Evolutionary conservation across 2,329 filamentous ascomycete species (phyloP), one percentile per base, ranked within the genome.

Genomic region (Capronia epimyces): DNA sequence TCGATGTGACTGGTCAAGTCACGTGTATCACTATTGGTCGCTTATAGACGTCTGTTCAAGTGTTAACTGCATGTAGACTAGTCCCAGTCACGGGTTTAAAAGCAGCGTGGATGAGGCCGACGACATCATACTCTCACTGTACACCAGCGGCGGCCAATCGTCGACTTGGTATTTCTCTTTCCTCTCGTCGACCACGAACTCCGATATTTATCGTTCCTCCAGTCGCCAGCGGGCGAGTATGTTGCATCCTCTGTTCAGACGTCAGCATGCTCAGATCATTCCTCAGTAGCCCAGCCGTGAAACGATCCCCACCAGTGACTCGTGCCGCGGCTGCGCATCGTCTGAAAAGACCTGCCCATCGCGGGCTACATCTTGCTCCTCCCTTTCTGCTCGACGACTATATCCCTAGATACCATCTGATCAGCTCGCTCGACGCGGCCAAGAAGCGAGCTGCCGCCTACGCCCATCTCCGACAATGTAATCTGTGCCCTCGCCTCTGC

Each of bases 401-500:
- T 66, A 79, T 79, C 10, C 87, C 87, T 1, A 80, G 83, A 43
- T 89, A 89, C 64, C 78, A 84, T 60, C 74, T 79, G 3, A 74
- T 93, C 10, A 81, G 82, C 1, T 80, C 84, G 1, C 66, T 79
- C 2, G 83, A 90, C 46, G 82, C 80, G 3, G 76, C 86, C 1
- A 82, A 81, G 70, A 94, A 94, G 66, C 80, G 86, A 9, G 84
- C 83, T 1, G 70, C 73, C 16, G 86, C 87, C 1, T 88, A 90
- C 62, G 80, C 82, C 1, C 87, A 94, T 64, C 73, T 94, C 22
- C 73, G 78, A 10, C 82, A 89, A 50, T 94, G 87, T 70, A 94
- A 93, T 62, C 75, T 94, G 6, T 94, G 87, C 61, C 87, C 88
- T 1, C 77, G 86, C 10, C 71, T 81, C 40, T 93, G 88, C 66